phyloP scores from a whole-genome alignment of 2,329 filamentous ascomycete genomes.

The Stagonosporopsis tanaceti region DNA sequence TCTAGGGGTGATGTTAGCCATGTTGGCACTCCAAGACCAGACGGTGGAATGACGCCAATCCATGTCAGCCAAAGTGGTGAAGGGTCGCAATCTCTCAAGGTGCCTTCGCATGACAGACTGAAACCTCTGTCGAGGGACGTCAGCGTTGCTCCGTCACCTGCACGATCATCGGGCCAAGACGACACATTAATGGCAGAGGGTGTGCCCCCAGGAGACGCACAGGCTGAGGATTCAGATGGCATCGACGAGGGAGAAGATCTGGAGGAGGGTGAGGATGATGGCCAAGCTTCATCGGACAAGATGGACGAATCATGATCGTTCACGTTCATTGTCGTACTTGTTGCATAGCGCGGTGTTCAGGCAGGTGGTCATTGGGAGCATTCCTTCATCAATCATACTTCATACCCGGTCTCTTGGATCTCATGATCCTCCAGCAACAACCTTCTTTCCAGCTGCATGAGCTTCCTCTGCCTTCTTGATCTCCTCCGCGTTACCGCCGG shows the following conservation, averaged over 20 bases:
- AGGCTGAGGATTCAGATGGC: constrained; percentile 45
- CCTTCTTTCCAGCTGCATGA: constrained; percentile 51
- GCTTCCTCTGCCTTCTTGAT: constrained; percentile 56
- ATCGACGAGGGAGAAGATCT: constrained; percentile 45
- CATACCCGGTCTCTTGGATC: constrained; percentile 26
- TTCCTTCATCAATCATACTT: constrained; percentile 21
- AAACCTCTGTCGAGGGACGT: constrained; percentile 40
- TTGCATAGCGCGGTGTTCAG: constrained; percentile 49
- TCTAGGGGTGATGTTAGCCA: constrained; percentile 50
- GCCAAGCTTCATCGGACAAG: constrained; percentile 30
- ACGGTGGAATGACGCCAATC: constrained; percentile 52
- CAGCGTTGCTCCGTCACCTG: constrained; percentile 40
- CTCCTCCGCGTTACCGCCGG: constrained; percentile 52
- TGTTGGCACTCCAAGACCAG: constrained; percentile 56
- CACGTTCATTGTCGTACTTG: constrained; percentile 11
- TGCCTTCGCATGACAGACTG: constrained; percentile 44
- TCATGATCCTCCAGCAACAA: constrained; percentile 40
- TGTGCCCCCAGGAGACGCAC: constrained; percentile 28
- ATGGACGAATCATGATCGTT: constrained; percentile 40
- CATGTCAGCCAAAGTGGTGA: constrained; percentile 46
- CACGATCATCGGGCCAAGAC: constrained; percentile 32
- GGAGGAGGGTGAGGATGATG: constrained; percentile 43
- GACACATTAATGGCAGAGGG: constrained; percentile 46
- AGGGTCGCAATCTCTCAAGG: constrained; percentile 35
- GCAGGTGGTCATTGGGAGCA: constrained; percentile 6